phyloP scores from a whole-genome alignment of 1,139 yeast genomes.

The Diutina rugosa region DNA sequence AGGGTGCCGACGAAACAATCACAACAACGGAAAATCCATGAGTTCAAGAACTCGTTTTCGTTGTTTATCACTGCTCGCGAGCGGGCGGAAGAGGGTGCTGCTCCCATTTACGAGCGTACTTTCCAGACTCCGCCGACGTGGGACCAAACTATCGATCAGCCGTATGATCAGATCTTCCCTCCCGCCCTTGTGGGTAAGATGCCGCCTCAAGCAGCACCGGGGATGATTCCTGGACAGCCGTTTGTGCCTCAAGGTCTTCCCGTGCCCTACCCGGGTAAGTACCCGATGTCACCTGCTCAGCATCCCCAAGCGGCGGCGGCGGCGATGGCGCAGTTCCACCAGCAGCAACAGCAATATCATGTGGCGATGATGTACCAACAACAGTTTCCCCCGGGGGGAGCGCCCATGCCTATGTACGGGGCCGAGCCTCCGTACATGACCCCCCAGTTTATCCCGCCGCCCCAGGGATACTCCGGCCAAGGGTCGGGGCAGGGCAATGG shows the following conservation, averaged over 20 bases:
- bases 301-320: conserved; percentile 11
- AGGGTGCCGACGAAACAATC: conserved; percentile 34
- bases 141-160: conserved; percentile 46
- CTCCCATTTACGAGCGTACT: conserved; percentile 38
- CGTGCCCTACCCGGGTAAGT: conserved; percentile 7
- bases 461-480: not conserved
- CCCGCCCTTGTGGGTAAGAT: conserved; percentile 7
- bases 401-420: conserved; percentile 1
- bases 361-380: conserved; percentile 25
- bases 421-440: conserved; percentile 1
- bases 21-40: conserved; percentile 20
- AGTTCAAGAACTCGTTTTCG: conserved; percentile 41
- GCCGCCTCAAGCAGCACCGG: conserved; percentile 11
- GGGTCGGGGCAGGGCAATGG: not conserved
- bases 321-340: conserved; percentile 22
- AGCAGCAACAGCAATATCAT: conserved; percentile 21
- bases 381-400: not conserved
- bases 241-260: conserved; percentile 7
- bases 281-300: conserved; percentile 10
- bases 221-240: conserved; percentile 6
- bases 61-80: conserved; percentile 34
- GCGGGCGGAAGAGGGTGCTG: conserved; percentile 17
- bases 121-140: conserved; percentile 75
- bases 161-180: conserved; percentile 31
- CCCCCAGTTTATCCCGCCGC: not conserved